Base-by-base conservation (phyloP, 2,329 filamentous ascomycete species). In the Cladosporium sphaerospermum region DNA sequence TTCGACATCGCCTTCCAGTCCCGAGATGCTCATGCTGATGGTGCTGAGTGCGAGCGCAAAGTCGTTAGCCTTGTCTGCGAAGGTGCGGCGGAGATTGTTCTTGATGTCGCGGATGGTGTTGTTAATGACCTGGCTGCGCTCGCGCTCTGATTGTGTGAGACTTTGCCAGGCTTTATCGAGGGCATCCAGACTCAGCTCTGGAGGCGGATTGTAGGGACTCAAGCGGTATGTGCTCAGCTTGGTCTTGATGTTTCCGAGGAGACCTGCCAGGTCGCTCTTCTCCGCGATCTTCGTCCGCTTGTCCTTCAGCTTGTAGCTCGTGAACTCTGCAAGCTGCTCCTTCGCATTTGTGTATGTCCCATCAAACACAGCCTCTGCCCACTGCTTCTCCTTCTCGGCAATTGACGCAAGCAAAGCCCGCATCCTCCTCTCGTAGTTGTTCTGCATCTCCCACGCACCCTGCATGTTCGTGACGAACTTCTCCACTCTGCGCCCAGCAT, bases 401-500 rank as follows among this genome's bases (percentile, higher is more conserved):
- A 97, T 89, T 58, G 84, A 79, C 61, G 82, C 78, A 58, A 97
- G 76, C 39, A 99, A 78, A 60, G 84, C 88, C 54, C 83, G 82
- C 88, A 97, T 95, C 56, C 93, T 83, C 65, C 86, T 81, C 76
- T 99, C 93, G 68, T 92, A 99, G 31, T 87, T 88, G 67, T 89
- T 95, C 72, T 99, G 91, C 93, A 99, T 99, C 73, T 96, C 92
- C 93, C 93, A 99, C 8, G 93, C 92, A 18, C 93, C 93, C 68
- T 96, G 90, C 93, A 99, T 97, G 70, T 93, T 97, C 68, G 89
- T 89, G 62, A 99, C 88, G 66, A 99, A 99, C 72, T 99, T 99
- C 75, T 99, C 93, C 4, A 99, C 93, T 61, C 93, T 83, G 56
- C 93, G 83, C 4, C 93, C 93, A 3, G 93, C 93, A 68, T 99